Evolutionary conservation across 495 filamentous ascomycete genomes (phyloP), one percentile per base, ranked within the genome.

Genomic region (Hamigera avellanea): DNA sequence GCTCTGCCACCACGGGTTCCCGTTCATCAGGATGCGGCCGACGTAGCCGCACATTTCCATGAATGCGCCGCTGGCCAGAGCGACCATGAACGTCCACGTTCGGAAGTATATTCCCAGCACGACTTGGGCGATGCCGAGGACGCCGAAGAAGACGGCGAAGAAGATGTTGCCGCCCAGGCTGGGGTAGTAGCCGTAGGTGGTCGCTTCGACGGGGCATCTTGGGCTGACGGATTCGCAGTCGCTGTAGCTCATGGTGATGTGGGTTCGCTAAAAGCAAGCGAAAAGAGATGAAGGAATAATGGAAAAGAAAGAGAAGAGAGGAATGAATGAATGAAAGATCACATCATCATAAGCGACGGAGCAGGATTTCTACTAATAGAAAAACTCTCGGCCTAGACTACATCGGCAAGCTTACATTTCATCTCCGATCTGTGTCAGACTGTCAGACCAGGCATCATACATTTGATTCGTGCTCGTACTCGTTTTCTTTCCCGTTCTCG

Each of bases 131-230:
- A 73, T 25, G 0, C 58, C 53, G 13, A 65, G 62, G 1, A 80
- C 13, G 14, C 56, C 73, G 44, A 72, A 84, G 30, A 64, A 62
- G 19, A 65, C 64, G 8, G 63, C 52, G 51, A 81, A 76, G 54
- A 81, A 78, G 42, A 65, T 54, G 52, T 79, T 80, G 29, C 69
- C 73, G 31, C 69, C 75, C 6, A 73, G 57, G 44, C 67, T 76
- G 2, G 80, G 80, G 36, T 70, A 72, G 57, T 83, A 83, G 19
- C 78, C 80, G 44, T 81, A 71, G 13, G 76, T 80, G 2, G 78
- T 79, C 1, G 61, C 63, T 27, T 67, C 40, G 32, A 81, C 73
- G 1, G 74, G 73, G 42, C 80, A 85, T 2, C 36, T 14, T 0
- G 56, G 44, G 21, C 56, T 46, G 25, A 81, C 67, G 23, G 66